phyloP scores from a whole-genome alignment of 129 eudicot species.

The Deinandra increscens region DNA sequence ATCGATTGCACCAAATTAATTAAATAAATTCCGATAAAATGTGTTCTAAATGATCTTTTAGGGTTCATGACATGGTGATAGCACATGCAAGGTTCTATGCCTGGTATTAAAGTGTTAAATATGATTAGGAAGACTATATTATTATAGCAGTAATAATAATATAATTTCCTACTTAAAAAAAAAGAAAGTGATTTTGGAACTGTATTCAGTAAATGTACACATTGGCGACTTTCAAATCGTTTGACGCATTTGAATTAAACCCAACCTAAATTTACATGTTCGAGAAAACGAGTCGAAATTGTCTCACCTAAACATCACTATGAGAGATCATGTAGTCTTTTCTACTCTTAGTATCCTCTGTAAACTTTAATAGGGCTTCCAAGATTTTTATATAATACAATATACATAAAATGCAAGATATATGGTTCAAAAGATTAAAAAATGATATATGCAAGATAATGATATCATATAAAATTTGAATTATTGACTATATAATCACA shows the following conservation, averaged over 20 bases:
- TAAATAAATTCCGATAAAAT: not conserved
- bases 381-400: conserved; percentile 10
- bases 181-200: not conserved
- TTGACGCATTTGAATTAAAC: not conserved
- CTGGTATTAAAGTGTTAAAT: not conserved
- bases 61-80: too few species aligned
- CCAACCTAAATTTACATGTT: not conserved
- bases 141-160: not conserved
- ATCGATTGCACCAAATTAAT: conserved; percentile 6
- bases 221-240: not conserved
- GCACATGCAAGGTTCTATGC: not conserved
- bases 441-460: too few species aligned
- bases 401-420: not conserved
- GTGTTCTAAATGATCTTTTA: not conserved
- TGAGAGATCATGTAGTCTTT: not conserved
- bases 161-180: too few species aligned
- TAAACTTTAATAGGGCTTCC: not conserved
- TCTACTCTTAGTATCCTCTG: not conserved
- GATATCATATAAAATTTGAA: conserved; percentile 1
- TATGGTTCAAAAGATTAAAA: not conserved
- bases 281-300: not conserved
- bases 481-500: conserved; percentile 21
- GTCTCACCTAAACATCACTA: not conserved
- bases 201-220: not conserved
- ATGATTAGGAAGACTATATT: not conserved